Base-by-base conservation (phyloP, 192 early-diverging fungal species). In the Jimgerdemannia flammicorona region DNA sequence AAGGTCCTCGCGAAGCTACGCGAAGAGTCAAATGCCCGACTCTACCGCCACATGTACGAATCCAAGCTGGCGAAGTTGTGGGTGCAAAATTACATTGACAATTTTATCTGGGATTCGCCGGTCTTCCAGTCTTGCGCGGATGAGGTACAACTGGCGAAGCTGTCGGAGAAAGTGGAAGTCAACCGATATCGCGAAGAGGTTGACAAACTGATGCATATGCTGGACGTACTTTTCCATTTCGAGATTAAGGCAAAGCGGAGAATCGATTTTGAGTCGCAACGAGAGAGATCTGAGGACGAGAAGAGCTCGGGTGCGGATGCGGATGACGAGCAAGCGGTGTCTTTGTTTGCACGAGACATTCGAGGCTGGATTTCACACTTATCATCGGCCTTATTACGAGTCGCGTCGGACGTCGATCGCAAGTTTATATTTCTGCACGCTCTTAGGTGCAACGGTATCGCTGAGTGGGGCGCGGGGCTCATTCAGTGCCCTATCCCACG, bases 171-270 rank as follows among this genome's bases (percentile, higher is more conserved):
- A 18, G 67, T 40, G 40, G 40, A 20, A 19, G 6, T 18, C 6
- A 68, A 68, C 40, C 29, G 19, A 9, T 40, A 10, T 9, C 29
- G 40, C 40, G 40, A 68, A 18, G 67, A 20, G 40, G 40, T 68
- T 19, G 19, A 19, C 40, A 41, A 40, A 1, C 40, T 68, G 18
- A 20, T 1, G 40, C 67, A 68, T 40, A 68, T 68, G 67, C 64
- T 82, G 41, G 81, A 82, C 54, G 71, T 79, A 18, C 67, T 82
- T 18, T 82, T 79, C 67, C 71, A 78, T 18, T 78, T 81, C 67
- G 80, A 81, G 64, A 69, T 74, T 10, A 71, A 72, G 43, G 80
- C 63, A 17, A 71, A 77, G 4, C 70, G 80, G 49, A 77, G 78
- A 40, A 77, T 77, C n/a, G 80, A 81, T 54, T 81, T 81, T 65